Percentiles rank a stretch among this genome's conserved stretches.
phyloP scores from a whole-genome alignment of 2,329 filamentous ascomycete species.

The Aureobasidium pullulans region DNA sequence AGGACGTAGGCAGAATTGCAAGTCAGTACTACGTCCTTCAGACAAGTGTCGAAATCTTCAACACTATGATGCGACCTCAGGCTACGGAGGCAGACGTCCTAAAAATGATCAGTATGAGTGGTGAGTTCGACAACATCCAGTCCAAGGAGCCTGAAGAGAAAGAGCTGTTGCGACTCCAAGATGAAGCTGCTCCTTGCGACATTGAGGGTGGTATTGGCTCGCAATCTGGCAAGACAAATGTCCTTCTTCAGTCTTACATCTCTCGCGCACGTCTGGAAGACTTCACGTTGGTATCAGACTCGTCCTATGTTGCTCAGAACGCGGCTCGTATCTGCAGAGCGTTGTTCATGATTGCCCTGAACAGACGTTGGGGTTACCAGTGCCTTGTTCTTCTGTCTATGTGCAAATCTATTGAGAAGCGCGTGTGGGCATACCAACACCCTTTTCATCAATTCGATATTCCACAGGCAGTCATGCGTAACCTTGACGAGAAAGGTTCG shows the following conservation, averaged over 20 bases:
- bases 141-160: slow-evolving; percentile 83
- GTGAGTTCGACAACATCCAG: slow-evolving; percentile 96
- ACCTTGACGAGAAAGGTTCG: slow-evolving; percentile 73
- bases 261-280: slow-evolving; percentile 82
- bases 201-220: slow-evolving; percentile 61
- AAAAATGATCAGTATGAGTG: slow-evolving; percentile 95
- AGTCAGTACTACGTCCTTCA: slow-evolving; percentile 96
- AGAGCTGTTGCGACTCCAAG: slow-evolving; percentile 68
- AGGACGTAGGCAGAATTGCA: slow-evolving; percentile 92
- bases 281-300: slow-evolving; percentile 86
- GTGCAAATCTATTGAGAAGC: slow-evolving; percentile 94
- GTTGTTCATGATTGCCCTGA: slow-evolving; percentile 94
- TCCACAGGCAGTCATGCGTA: slow-evolving; percentile 71
- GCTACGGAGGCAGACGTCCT: slow-evolving; percentile 87
- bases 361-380: slow-evolving; percentile 91
- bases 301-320: slow-evolving; percentile 92
- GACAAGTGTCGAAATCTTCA: slow-evolving; percentile 91
- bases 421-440: slow-evolving; percentile 91
- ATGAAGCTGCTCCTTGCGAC: slow-evolving; percentile 67
- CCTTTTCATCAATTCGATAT: slow-evolving; percentile 93
- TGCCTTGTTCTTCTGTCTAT: slow-evolving; percentile 85
- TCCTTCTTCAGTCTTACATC: slow-evolving; percentile 89
- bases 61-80: slow-evolving; percentile 80
- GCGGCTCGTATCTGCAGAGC: slow-evolving; percentile 89
- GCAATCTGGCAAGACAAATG: slow-evolving; percentile 88